Base-by-base conservation (phyloP, 345 rosid species). In the Viola odorata region DNA sequence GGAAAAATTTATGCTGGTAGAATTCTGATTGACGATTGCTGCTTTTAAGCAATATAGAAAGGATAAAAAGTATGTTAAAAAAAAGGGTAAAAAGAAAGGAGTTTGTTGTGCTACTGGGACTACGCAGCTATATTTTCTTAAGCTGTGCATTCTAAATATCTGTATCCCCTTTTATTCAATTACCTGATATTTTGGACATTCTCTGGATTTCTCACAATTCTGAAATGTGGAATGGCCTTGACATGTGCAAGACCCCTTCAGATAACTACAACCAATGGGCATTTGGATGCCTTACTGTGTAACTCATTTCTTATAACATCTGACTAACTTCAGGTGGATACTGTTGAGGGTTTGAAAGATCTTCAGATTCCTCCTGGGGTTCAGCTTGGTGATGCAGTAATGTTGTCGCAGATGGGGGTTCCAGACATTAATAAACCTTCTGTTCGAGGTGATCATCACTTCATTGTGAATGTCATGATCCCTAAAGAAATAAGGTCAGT, bases 301-400 rank as follows among this genome's bases (percentile, higher is more conserved):
- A 53, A 40, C 7, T 49, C 7, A 4, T 51, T 69, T 65, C 38
- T 63, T 11, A 17, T 65, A 37, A 45, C 38, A 37, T 36, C 57
- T 44, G 8, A 63, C 65, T 64, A 67, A 73, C 70, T 44, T 57
- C 81, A 92, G 98, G 98, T 92, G 56, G 89, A 89, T 69, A 92
- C 98, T 14, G 84, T 89, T 17, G 91, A 84, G 63, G 98, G 98
- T 52, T 64, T 74, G 66, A 80, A 69, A 80, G 87, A 85, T 70
- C 91, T 89, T 70, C 68, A 57, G 55, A 84, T 92, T 68, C 96
- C 96, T 41, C 39, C 83, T 5, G 98, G 96, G 60, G 78, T 78
- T 75, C 96, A 92, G 82, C 91, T 95, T 41, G 96, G 96, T 5
- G 95, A 84, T 59, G 73, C 78, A 12, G 58, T 92, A 65, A 92